Evolutionary conservation across 2,329 filamentous ascomycete species (phyloP).

Genomic region (Myrmaecium sp.): DNA sequence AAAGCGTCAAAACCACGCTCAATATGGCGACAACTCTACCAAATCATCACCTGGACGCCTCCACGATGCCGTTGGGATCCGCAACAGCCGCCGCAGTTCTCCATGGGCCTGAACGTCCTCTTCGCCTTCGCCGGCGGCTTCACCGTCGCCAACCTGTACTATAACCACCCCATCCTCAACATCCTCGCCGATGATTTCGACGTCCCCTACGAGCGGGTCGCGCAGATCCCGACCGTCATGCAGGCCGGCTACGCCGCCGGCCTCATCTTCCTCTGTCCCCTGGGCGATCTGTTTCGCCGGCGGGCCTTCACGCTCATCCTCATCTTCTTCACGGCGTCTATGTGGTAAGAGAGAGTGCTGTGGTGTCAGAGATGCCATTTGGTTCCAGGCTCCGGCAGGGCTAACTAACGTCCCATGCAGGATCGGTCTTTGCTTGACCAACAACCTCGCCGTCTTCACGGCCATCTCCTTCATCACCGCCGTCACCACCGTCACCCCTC

Average conservation of each 20-base stretch:
- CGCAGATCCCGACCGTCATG: slow-evolving; percentile 54
- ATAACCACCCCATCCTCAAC: slow-evolving; percentile 65
- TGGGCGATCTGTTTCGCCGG: slow-evolving; percentile 52
- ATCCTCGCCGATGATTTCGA: slow-evolving; percentile 54
- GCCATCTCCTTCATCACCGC: slow-evolving; percentile 56
- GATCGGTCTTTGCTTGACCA: slow-evolving; percentile 56
- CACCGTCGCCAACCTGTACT: slow-evolving; percentile 68
- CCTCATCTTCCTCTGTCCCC: slow-evolving; percentile 55
- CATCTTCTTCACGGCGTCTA: slow-evolving; percentile 48
- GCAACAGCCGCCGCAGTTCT: slow-evolving; percentile 49
- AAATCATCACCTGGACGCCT: slow-evolving; percentile 41
- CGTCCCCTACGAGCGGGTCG: slow-evolving; percentile 51
- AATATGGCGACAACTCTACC: slow-evolving; percentile 10
- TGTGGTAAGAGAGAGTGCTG: slow-evolving; percentile 37
- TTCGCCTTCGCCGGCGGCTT: slow-evolving; percentile 51
- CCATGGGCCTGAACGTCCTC: slow-evolving; percentile 49
- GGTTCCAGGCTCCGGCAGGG: background rate
- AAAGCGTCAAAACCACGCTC: background rate
- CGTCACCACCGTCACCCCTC: slow-evolving; percentile 65
- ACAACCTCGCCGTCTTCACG: slow-evolving; percentile 45
- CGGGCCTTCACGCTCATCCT: slow-evolving; percentile 53
- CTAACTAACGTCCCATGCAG: slow-evolving; percentile 22
- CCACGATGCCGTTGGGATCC: slow-evolving; percentile 51
- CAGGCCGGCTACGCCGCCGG: slow-evolving; percentile 67
- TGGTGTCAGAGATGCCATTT: background rate